phyloP scores from a whole-genome alignment of 371 early-diverging fungal species.

The Mucor plumbeus region DNA sequence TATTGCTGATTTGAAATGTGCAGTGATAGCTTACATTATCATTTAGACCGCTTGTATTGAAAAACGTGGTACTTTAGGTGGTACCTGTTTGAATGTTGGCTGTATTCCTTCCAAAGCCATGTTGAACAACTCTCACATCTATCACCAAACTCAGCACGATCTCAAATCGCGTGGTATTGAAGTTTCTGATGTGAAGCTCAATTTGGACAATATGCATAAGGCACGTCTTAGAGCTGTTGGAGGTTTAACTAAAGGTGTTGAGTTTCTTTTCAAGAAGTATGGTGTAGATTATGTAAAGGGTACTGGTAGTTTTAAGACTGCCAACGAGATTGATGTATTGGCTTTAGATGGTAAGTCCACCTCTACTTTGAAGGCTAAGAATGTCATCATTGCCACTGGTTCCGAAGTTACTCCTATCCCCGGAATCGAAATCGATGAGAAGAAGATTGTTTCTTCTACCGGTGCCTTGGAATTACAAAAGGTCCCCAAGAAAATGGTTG shows the following conservation, averaged over 20 bases:
- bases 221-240: conserved; percentile 89
- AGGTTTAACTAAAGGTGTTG: conserved; percentile 93
- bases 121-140: conserved; percentile 97
- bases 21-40: background rate
- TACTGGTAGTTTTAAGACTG: conserved; percentile 78
- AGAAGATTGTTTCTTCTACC: conserved; percentile 94
- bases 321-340: conserved; percentile 83
- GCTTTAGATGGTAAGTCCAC: conserved; percentile 76
- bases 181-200: conserved; percentile 81
- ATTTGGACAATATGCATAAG: conserved; percentile 90
- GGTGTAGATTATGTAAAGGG: conserved; percentile 94
- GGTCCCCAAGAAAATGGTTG: conserved; percentile 97
- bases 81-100: conserved; percentile 98
- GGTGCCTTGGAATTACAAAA: conserved; percentile 93
- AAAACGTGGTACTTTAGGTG: conserved; percentile 95
- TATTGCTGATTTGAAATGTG: background rate
- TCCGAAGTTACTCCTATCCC: conserved; percentile 95
- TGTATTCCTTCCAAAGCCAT: conserved; percentile 99
- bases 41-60: conserved; percentile 93
- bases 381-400: conserved; percentile 96
- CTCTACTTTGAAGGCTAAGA: conserved; percentile 83
- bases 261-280: conserved; percentile 96
- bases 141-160: conserved; percentile 92
- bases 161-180: conserved; percentile 93
- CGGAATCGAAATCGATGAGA: conserved; percentile 93